Conservation (phyloP, 495 filamentous ascomycete genomes). For the Aspergillus leporis region DNA sequence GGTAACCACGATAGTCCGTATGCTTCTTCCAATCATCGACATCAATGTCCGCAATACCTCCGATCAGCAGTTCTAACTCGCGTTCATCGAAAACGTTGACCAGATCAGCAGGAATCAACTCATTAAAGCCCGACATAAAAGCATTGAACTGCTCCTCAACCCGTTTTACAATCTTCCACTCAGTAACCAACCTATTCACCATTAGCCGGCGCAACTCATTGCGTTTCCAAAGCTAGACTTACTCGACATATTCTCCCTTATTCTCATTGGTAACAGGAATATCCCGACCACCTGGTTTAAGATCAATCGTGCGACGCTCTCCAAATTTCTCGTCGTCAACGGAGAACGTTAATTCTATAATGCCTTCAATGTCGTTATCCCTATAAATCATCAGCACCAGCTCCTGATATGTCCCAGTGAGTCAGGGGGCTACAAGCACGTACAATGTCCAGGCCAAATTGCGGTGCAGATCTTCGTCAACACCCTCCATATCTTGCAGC, state of each 20-base stretch:
- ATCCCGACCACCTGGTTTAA: constrained; percentile 86
- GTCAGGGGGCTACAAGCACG: constrained; percentile 23
- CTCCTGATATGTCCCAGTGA: not conserved
- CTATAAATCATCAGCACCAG: constrained; percentile 31
- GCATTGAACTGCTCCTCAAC: constrained; percentile 98
- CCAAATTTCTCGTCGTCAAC: constrained; percentile 98
- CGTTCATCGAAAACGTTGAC: constrained; percentile 99
- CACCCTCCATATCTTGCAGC: constrained; percentile 97
- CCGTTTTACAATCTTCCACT: constrained; percentile 98
- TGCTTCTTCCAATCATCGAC: constrained; percentile 99
- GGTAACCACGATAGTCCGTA: constrained; percentile 99
- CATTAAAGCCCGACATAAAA: constrained; percentile 96
- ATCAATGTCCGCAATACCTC: constrained; percentile 98
- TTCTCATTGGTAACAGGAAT: constrained; percentile 97
- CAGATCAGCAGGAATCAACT: constrained; percentile 92
- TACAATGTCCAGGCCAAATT: constrained; percentile 93
- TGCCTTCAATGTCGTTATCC: constrained; percentile 92
- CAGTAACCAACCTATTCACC: constrained; percentile 75
- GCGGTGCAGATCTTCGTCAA: constrained; percentile 95
- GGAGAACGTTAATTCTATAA: constrained; percentile 90
- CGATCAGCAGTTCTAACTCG: constrained; percentile 93
- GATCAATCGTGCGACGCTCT: constrained; percentile 85
- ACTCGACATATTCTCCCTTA: constrained; percentile 94
- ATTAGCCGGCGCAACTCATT: not conserved
- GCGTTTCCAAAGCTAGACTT: constrained; percentile 32